Evolutionary conservation across 2,329 filamentous ascomycete species (phyloP).

Genomic region (Lasiodiplodia theobromae): DNA sequence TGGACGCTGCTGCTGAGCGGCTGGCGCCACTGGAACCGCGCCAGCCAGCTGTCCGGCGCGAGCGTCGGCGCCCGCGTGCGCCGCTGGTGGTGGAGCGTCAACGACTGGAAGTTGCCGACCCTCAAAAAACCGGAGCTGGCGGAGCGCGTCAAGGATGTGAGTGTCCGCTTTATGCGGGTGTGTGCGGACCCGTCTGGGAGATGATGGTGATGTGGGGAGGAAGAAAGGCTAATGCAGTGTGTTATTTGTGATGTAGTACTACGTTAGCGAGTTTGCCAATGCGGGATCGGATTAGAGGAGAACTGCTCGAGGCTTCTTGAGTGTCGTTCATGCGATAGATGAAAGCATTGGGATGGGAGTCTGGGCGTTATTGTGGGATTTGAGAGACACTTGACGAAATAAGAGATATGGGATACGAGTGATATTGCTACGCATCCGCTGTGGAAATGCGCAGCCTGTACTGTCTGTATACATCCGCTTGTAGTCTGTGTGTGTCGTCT

Average conservation of each 20-base stretch:
- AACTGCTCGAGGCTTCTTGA: background rate
- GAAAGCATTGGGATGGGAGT: slow-evolving; percentile 15
- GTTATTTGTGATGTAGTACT: too few species aligned
- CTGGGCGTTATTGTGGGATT: slow-evolving; percentile 7
- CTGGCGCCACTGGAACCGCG: slow-evolving; percentile 90
- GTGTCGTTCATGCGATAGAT: background rate
- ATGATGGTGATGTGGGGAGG: background rate
- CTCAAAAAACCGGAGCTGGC: background rate
- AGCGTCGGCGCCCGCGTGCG: slow-evolving; percentile 78
- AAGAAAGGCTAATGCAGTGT: background rate
- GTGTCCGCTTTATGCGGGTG: slow-evolving; percentile 26
- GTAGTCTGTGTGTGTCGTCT: background rate
- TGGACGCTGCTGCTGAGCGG: slow-evolving; percentile 86
- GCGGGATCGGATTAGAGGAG: slow-evolving; percentile 16
- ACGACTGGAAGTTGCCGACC: slow-evolving; percentile 73
- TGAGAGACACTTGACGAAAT: background rate
- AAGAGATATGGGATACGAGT: background rate
- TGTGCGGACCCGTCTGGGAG: background rate
- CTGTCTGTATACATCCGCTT: background rate
- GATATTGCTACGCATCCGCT: background rate
- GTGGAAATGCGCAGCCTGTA: background rate
- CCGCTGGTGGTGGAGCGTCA: slow-evolving; percentile 94
- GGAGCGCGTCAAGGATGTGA: slow-evolving; percentile 25
- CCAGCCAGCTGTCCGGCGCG: slow-evolving; percentile 76
- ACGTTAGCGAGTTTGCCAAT: slow-evolving; percentile 21